A percentile compares a stretch with the other conserved stretches of the same genome.
Conservation (phyloP, 2,329 filamentous ascomycete genomes). For the Cladosporium sp. region DNA sequence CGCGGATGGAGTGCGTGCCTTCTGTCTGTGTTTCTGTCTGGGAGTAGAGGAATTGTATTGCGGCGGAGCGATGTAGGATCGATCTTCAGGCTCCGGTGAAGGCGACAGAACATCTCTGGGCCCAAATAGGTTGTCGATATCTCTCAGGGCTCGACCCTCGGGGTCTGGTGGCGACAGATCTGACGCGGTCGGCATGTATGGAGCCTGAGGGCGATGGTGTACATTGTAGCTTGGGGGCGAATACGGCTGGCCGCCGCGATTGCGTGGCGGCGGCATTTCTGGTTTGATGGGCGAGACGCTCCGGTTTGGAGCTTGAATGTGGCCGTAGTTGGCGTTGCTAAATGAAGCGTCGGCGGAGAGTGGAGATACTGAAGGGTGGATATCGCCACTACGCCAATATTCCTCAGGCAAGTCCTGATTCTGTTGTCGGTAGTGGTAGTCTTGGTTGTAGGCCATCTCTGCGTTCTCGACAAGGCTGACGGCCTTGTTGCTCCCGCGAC, state of each 20-base stretch:
- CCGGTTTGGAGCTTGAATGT: constrained; percentile 1
- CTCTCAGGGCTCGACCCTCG: constrained; percentile 18
- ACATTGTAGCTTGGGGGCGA: background rate
- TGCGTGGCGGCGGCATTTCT: constrained; percentile 3
- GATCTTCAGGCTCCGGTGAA: constrained; percentile 20
- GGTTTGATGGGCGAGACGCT: constrained; percentile 9
- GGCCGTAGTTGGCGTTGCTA: constrained; percentile 5
- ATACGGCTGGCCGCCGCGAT: background rate
- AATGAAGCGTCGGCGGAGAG: constrained; percentile 3
- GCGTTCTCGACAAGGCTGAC: background rate
- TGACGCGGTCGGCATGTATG: constrained; percentile 11
- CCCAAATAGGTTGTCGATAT: constrained; percentile 27
- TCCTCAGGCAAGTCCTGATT: background rate
- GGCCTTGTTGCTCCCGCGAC: constrained; percentile 7
- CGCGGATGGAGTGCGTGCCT: background rate
- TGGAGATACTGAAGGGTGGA: background rate
- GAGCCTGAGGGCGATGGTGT: background rate
- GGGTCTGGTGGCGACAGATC: constrained; percentile 10
- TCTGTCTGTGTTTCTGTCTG: background rate
- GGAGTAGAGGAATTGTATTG: background rate
- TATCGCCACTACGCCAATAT: background rate
- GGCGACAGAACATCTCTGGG: constrained; percentile 16
- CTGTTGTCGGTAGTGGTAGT: background rate
- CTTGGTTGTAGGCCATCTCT: constrained; percentile 5
- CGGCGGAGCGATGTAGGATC: constrained; percentile 1